Percentiles rank a stretch among this genome's conserved stretches.
Evolutionary conservation across 352 stramenopile species (phyloP).

Genomic region (Hyphochytrium catenoides): DNA sequence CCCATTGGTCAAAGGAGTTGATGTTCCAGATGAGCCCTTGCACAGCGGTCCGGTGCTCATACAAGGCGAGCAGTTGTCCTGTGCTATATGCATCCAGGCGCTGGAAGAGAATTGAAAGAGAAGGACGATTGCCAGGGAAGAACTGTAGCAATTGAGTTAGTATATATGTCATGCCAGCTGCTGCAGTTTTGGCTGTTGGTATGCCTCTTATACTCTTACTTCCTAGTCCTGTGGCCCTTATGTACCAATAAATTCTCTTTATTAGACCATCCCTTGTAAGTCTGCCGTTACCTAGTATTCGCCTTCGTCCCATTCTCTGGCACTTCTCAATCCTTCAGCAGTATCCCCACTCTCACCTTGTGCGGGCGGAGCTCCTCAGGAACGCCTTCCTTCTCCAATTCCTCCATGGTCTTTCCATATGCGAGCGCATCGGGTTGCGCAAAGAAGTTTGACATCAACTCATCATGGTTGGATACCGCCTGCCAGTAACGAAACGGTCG

Average conservation of each 20-base stretch:
- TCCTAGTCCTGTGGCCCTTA: too few species aligned
- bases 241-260: too few species aligned
- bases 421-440: constrained; percentile 93
- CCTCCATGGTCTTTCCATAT: constrained; percentile 78
- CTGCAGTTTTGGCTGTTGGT: constrained; percentile 10
- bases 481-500: constrained; percentile 32
- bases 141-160: constrained; percentile 7
- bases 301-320: too few species aligned
- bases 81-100: constrained; percentile 79
- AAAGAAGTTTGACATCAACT: constrained; percentile 99
- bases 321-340: too few species aligned
- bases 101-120: constrained; percentile 81
- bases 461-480: constrained; percentile 89
- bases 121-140: constrained; percentile 92
- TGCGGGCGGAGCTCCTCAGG: constrained; percentile 72
- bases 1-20: constrained; percentile 97
- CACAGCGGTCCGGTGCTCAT: constrained; percentile 89
- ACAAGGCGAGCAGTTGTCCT: constrained; percentile 89
- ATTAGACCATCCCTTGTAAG: too few species aligned
- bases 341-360: constrained; percentile 61
- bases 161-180: constrained; percentile 14
- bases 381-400: constrained; percentile 77
- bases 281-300: too few species aligned
- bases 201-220: constrained; percentile 24
- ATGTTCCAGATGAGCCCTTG: constrained; percentile 96